These are phyloP conservation scores for Linnemannia zychae DNA, from an alignment of 192 early-diverging fungal species.

Conservation along the genomic window DNA sequence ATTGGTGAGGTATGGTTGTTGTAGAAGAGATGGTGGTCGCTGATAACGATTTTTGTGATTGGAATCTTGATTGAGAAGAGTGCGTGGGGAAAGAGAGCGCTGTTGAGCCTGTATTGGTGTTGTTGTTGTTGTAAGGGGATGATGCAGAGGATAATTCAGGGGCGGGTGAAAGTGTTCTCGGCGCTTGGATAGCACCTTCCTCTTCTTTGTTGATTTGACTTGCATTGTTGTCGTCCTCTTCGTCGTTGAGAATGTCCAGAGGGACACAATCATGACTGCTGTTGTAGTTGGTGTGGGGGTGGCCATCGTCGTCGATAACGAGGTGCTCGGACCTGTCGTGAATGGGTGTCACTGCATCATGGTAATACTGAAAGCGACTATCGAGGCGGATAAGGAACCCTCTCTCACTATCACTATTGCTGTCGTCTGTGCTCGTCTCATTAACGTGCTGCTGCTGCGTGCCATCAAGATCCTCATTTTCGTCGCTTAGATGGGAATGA, in stretches of 20 bases:
- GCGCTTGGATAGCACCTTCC: background rate
- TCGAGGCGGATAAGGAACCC: constrained; percentile 3
- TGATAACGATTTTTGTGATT: background rate
- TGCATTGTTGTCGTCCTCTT: background rate
- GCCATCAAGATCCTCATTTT: background rate
- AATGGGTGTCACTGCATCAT: background rate
- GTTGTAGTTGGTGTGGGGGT: background rate
- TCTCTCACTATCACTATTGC: background rate
- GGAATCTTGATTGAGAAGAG: constrained; percentile 2
- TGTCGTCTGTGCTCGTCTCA: background rate
- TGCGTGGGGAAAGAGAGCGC: background rate
- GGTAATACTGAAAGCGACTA: background rate
- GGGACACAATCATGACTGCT: no score
- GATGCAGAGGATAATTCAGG: background rate
- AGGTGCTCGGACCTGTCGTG: background rate
- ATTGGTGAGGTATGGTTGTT: background rate
- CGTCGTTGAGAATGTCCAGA: background rate
- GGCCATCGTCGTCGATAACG: background rate
- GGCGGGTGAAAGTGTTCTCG: background rate
- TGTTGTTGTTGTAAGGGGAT: background rate
- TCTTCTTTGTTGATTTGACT: background rate
- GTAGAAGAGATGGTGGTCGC: background rate
- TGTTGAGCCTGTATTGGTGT: background rate
- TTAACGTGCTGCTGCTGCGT: background rate
- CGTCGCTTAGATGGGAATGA: background rate